Evolutionary conservation across 306 rosid species (phyloP).

Genomic region (Glycine soja): DNA sequence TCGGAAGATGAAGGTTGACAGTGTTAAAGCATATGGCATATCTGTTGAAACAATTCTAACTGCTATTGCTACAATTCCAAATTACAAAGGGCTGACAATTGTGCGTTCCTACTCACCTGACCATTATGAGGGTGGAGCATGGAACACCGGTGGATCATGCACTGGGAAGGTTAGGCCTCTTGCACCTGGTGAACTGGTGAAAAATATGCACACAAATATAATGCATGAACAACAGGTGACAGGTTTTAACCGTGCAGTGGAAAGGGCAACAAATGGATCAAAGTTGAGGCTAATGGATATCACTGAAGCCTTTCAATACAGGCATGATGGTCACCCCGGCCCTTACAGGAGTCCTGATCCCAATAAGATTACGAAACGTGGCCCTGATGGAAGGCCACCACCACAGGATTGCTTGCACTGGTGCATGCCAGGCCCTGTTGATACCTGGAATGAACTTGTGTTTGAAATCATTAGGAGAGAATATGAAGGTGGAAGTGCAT

Average conservation of each 20-base stretch:
- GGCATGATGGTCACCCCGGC: constrained; percentile 98
- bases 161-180: constrained; percentile 89
- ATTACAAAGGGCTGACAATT: constrained; percentile 73
- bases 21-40: constrained; percentile 73
- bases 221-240: constrained; percentile 81
- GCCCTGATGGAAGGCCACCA: constrained; percentile 89
- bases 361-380: constrained; percentile 82
- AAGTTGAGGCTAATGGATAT: constrained; percentile 83
- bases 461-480: constrained; percentile 76
- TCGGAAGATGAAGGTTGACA: constrained; percentile 66
- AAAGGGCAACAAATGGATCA: constrained; percentile 60
- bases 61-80: constrained; percentile 72
- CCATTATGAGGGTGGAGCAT: constrained; percentile 94
- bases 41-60: constrained; percentile 86
- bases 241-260: constrained; percentile 68
- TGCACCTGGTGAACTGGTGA: constrained; percentile 60
- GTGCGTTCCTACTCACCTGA: constrained; percentile 93
- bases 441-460: constrained; percentile 95
- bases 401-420: constrained; percentile 99
- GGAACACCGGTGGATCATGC: constrained; percentile 99
- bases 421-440: constrained; percentile 99
- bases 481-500: constrained; percentile 54
- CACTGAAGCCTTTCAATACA: constrained; percentile 74
- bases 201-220: constrained; percentile 65
- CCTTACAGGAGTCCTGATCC: constrained; percentile 86